Conservation (phyloP, 2,329 filamentous ascomycete genomes). For the Pseudogymnoascus sp. region DNA sequence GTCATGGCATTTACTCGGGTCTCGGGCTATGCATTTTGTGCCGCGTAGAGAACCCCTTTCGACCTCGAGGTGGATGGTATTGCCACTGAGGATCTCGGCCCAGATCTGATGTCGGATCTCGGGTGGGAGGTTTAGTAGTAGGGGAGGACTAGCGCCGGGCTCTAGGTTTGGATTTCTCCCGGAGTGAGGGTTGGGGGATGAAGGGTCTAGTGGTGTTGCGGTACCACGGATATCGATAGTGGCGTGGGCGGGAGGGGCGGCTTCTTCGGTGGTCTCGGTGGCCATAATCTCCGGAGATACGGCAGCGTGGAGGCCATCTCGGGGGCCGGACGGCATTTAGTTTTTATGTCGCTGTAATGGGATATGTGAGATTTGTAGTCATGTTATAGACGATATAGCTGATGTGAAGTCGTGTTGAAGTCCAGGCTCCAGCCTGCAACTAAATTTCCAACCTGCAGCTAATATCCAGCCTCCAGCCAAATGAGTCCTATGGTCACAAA, state of each 20-base stretch:
- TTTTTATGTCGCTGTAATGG: too few relatives aligned
- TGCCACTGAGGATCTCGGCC: conserved; percentile 14
- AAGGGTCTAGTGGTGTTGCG: background rate
- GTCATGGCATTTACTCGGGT: background rate
- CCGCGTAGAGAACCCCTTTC: background rate
- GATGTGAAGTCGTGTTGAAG: background rate
- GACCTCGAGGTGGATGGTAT: conserved; percentile 18
- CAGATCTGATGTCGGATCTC: conserved; percentile 21
- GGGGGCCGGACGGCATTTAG: too few relatives aligned
- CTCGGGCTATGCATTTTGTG: background rate
- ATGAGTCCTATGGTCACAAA: background rate
- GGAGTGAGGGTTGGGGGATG: too few relatives aligned
- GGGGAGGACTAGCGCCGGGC: background rate
- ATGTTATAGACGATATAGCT: too few relatives aligned
- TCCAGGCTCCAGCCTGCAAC: background rate
- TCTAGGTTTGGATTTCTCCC: background rate
- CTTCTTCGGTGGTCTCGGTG: too few relatives aligned
- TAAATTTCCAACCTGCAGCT: background rate
- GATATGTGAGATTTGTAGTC: too few relatives aligned
- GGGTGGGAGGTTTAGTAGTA: conserved; percentile 16
- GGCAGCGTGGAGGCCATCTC: background rate
- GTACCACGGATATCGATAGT: background rate
- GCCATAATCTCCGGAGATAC: background rate
- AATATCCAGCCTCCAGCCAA: background rate
- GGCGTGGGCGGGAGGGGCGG: too few relatives aligned